Percentiles rank a stretch among this genome's conserved stretches.
These are phyloP conservation scores for Paramecium sonneborni DNA, from an alignment of 73 alveolate species.

Conservation along the genomic window DNA sequence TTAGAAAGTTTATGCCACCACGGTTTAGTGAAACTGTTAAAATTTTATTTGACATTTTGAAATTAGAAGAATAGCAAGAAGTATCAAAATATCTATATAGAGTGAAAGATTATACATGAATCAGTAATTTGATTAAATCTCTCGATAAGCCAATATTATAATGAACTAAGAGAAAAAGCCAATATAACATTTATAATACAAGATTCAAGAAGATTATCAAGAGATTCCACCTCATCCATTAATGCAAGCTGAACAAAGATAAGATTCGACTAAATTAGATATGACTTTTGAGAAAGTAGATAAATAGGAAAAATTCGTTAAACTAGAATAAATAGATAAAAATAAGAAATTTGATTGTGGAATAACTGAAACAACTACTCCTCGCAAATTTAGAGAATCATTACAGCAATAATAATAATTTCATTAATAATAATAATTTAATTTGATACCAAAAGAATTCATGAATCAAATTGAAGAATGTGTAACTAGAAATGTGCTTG, in stretches of 20 bases:
- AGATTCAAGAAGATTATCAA: neutral
- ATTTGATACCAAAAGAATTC: neutral
- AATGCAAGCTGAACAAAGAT: neutral
- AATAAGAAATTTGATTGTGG: neutral
- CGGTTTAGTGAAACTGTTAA: neutral
- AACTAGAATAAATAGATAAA: neutral
- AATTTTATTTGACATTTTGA: neutral
- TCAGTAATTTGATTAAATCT: neutral
- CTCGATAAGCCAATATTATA: neutral
- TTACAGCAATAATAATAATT: neutral
- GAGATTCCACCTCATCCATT: conserved; percentile 27
- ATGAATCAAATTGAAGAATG: neutral
- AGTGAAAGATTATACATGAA: neutral
- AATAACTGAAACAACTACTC: neutral
- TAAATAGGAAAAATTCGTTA: neutral
- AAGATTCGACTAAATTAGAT: neutral
- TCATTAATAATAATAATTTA: neutral
- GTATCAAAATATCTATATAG: neutral
- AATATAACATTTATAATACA: neutral
- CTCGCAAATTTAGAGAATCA: neutral
- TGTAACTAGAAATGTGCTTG: neutral
- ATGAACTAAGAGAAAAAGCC: neutral
- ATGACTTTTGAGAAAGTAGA: neutral
- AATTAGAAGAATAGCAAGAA: neutral
- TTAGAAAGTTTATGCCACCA: conserved; percentile 15